Conservation (phyloP, 1,139 yeast genomes). For the Debaryomyces sp. region DNA sequence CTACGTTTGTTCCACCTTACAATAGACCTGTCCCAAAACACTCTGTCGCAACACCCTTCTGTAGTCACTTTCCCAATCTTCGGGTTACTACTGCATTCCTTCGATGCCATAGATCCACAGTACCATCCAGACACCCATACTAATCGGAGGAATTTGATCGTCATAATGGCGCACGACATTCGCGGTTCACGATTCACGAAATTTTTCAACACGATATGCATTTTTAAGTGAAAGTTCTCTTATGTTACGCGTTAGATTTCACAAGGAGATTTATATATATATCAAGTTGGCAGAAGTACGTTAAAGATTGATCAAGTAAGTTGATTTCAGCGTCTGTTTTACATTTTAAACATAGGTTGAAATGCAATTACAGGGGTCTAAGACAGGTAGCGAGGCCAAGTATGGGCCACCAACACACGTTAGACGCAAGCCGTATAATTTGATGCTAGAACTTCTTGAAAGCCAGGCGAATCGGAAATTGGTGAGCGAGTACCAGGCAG, state of each 20-base stretch:
- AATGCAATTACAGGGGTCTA: constrained; percentile 6
- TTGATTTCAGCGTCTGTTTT: constrained; percentile 3
- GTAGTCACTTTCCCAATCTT: background rate
- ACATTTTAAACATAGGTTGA: constrained; percentile 5
- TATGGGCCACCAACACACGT: constrained; percentile 53
- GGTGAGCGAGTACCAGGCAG: constrained; percentile 43
- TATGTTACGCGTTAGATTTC: constrained; percentile 7
- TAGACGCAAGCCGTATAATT: constrained; percentile 40
- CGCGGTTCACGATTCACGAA: constrained; percentile 10
- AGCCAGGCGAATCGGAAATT: constrained; percentile 45
- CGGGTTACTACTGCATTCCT: background rate
- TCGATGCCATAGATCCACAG: background rate
- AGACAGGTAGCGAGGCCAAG: constrained; percentile 10
- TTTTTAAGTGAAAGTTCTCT: background rate
- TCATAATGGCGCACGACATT: constrained; percentile 4
- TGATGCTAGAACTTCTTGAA: constrained; percentile 51
- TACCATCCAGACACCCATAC: constrained; percentile 1
- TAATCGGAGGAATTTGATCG: background rate
- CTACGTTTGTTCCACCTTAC: background rate
- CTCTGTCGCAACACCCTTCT: background rate
- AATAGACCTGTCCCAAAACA: background rate
- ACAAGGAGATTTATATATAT: constrained; percentile 6
- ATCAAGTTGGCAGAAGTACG: constrained; percentile 1
- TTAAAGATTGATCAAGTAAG: background rate
- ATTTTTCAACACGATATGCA: constrained; percentile 6